Evolutionary conservation across 306 rosid species (phyloP), one percentile per base, ranked within the genome.

Genomic region (Dalbergia cultrata): DNA sequence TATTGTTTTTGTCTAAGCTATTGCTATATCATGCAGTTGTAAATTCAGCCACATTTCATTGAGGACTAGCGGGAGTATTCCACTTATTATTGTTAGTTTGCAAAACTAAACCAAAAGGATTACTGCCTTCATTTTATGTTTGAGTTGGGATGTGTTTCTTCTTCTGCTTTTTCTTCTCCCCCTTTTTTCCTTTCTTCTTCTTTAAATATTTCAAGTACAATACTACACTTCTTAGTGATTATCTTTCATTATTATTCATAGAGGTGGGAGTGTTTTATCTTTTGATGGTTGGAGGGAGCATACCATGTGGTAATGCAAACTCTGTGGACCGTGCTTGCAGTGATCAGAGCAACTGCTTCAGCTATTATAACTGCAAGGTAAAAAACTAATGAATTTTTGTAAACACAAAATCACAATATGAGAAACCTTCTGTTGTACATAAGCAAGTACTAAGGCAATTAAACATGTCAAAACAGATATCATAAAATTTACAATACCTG

Each of bases 221-320:
- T 26, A 26, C 31, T 26, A 54, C 12, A 66, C 47, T 21, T 77
- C 17, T 61, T 9, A 1, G 14, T 4, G 58, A 72, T 12, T 74
- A 4, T 44, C 13, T 57, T 34, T 78, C 53, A 21, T 18, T 17
- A 11, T 47, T 47, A 52, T 69, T 74, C 76, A 70, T 22, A 21
- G 13, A 52, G 52, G 31, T 62, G 17, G 13, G n/a, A 50, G 47
- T 52, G 22, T n/a, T 54, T n/a, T 17, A 17, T 17, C 11, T 17
- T n/a, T 54, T 7, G 60, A 21, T 1, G 44, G 47, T 19, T 19
- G 50, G 18, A 5, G 19, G 65, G 18, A 50, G 77, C 76, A 67
- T 92, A 90, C 98, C 98, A 92, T 82, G 97, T 94, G 18, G 97
- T 94, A 81, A 90, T 90, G 81, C 97, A 94, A 85, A 94, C 96